A percentile compares a stretch with the other conserved stretches of the same genome.
phyloP scores from a whole-genome alignment of 306 rosid genomes.

The Canavalia gladiata region DNA sequence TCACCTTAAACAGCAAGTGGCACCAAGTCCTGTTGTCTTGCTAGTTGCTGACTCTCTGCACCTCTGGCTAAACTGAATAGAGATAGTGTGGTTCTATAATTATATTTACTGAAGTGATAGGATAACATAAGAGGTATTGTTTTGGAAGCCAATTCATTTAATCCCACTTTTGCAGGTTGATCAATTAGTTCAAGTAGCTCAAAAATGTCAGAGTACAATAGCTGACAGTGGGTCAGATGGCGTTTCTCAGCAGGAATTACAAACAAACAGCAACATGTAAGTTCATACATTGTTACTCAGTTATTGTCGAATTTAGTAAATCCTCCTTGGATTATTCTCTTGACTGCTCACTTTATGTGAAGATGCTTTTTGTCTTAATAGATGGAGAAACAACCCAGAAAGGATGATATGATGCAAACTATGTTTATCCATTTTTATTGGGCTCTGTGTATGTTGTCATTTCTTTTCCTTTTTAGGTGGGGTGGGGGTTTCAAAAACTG shows the following conservation, averaged over 20 bases:
- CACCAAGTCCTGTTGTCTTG: no score
- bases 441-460: not conserved
- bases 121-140: not conserved
- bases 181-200: slow-evolving; percentile 88
- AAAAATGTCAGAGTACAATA: slow-evolving; percentile 81
- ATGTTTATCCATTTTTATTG: not conserved
- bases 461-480: not conserved
- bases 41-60: no score
- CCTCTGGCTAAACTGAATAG: no score
- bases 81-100: no score
- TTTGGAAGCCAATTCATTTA: slow-evolving; percentile 18
- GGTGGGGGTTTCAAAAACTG: not conserved
- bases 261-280: slow-evolving; percentile 89
- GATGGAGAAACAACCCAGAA: not conserved
- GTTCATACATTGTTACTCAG: slow-evolving; percentile 42
- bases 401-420: not conserved
- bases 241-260: slow-evolving; percentile 85
- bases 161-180: slow-evolving; percentile 65
- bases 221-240: slow-evolving; percentile 88
- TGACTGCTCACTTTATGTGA: slow-evolving; percentile 15
- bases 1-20: no score
- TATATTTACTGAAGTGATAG: no score
- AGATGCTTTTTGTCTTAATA: not conserved
- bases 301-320: slow-evolving; percentile 19
- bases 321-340: not conserved